Percentiles rank a stretch among this genome's conserved stretches.
Evolutionary conservation across 2,329 filamentous ascomycete species (phyloP).

Genomic region (Colletotrichum musicola): DNA sequence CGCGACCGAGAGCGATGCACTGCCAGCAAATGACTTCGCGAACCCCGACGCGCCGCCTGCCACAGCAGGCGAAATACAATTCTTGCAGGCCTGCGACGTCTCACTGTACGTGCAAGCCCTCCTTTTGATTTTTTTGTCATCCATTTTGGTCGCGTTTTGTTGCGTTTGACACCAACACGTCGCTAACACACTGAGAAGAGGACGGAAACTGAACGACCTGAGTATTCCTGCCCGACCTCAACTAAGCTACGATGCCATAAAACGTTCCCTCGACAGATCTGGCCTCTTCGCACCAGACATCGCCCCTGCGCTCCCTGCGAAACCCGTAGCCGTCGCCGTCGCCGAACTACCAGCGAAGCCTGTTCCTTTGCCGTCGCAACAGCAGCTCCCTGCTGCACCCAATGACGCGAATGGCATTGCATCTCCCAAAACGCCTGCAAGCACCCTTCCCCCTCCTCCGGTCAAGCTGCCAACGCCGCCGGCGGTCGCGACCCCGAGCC

Average conservation of each 20-base stretch:
- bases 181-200: conserved; percentile 49
- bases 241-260: conserved; percentile 58
- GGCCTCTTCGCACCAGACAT: conserved; percentile 32
- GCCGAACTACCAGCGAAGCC: conserved; percentile 20
- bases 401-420: conserved; percentile 17
- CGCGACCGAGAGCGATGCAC: conserved; percentile 76
- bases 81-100: conserved; percentile 69
- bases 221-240: conserved; percentile 64
- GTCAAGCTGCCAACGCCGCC: conserved; percentile 30
- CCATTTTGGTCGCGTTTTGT: conserved; percentile 41
- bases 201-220: conserved; percentile 63
- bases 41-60: conserved; percentile 68
- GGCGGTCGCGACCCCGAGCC: conserved; percentile 5
- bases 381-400: conserved; percentile 6
- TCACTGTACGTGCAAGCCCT: conserved; percentile 64
- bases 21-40: conserved; percentile 70
- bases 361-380: conserved; percentile 8
- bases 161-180: conserved; percentile 8
- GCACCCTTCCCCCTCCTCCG: conserved; percentile 1
- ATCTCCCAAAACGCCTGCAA: conserved; percentile 11
- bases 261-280: conserved; percentile 52
- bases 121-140: conserved; percentile 27
- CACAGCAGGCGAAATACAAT: conserved; percentile 66
- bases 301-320: conserved; percentile 13
- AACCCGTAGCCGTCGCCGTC: conserved; percentile 22